phyloP scores from a whole-genome alignment of 768 basidiomycete species.

The Tricholoma saponaceum region DNA sequence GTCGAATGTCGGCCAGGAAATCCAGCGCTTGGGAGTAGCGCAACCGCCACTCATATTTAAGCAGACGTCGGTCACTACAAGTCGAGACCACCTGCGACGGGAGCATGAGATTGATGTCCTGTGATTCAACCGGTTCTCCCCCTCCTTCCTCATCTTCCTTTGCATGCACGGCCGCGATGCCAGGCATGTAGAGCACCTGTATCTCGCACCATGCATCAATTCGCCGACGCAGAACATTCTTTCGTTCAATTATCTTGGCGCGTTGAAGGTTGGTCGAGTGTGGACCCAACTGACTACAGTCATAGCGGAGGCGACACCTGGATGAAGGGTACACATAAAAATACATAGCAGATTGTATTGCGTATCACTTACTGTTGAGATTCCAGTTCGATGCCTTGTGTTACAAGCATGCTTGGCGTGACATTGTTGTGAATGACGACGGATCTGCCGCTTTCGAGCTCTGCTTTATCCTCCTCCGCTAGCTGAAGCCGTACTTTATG shows the following conservation, averaged over 20 bases:
- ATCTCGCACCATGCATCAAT: constrained; percentile 13
- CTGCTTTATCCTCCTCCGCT: constrained; percentile 7
- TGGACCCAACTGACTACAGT: background rate
- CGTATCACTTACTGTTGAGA: background rate
- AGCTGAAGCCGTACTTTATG: constrained; percentile 7
- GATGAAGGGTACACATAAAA: background rate
- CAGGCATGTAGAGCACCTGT: constrained; percentile 12
- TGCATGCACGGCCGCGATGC: background rate
- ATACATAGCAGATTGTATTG: background rate
- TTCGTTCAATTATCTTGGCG: background rate
- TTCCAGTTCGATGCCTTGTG: constrained; percentile 10
- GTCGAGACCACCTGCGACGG: background rate
- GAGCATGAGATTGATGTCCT: background rate
- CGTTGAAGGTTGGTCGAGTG: constrained; percentile 15
- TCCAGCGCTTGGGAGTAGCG: background rate
- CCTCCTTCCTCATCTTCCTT: background rate
- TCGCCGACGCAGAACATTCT: constrained; percentile 3
- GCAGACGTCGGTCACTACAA: background rate
- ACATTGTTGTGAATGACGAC: constrained; percentile 8
- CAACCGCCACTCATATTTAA: constrained; percentile 12
- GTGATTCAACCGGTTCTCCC: background rate
- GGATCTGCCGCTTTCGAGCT: background rate
- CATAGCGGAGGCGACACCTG: background rate
- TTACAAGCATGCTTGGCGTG: constrained; percentile 19
- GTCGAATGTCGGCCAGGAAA: background rate